A percentile compares a stretch with the other conserved stretches of the same genome.
Conservation (phyloP, 495 filamentous ascomycete genomes). For the Trichoderma asperelloides region DNA sequence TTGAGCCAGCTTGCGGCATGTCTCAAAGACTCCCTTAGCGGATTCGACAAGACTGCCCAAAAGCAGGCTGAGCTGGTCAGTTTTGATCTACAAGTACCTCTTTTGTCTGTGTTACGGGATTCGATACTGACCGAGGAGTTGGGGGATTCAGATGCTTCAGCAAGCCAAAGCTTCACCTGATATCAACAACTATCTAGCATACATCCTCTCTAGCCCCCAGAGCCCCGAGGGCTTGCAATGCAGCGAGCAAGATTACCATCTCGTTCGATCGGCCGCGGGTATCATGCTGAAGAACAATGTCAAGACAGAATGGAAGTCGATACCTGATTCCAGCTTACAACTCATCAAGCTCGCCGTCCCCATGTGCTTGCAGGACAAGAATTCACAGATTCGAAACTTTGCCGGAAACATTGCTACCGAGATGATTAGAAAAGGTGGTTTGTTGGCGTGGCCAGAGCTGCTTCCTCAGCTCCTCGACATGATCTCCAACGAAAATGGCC, state of each 20-base stretch:
- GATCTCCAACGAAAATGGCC: constrained; percentile 62
- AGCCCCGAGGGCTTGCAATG: constrained; percentile 50
- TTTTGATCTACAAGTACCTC: constrained; percentile 17
- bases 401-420: constrained; percentile 96
- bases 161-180: constrained; percentile 86
- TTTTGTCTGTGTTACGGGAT: neutral
- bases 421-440: constrained; percentile 71
- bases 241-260: constrained; percentile 49
- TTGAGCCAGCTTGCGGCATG: constrained; percentile 81
- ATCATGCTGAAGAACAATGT: constrained; percentile 95
- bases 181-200: constrained; percentile 94
- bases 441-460: constrained; percentile 86
- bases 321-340: constrained; percentile 56
- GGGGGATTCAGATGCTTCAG: constrained; percentile 67
- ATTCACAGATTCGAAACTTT: constrained; percentile 73
- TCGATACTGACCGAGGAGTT: constrained; percentile 5
- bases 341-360: constrained; percentile 75
- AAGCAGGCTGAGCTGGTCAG: constrained; percentile 70
- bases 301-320: constrained; percentile 56
- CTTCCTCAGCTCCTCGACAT: constrained; percentile 69
- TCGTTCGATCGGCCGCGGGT: constrained; percentile 76
- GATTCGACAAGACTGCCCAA: constrained; percentile 64
- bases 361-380: constrained; percentile 69
- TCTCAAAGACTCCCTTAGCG: constrained; percentile 85
- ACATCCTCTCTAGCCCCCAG: constrained; percentile 68